Base-by-base conservation (phyloP, 1,139 yeast species). In the Kodamaea arcana region DNA sequence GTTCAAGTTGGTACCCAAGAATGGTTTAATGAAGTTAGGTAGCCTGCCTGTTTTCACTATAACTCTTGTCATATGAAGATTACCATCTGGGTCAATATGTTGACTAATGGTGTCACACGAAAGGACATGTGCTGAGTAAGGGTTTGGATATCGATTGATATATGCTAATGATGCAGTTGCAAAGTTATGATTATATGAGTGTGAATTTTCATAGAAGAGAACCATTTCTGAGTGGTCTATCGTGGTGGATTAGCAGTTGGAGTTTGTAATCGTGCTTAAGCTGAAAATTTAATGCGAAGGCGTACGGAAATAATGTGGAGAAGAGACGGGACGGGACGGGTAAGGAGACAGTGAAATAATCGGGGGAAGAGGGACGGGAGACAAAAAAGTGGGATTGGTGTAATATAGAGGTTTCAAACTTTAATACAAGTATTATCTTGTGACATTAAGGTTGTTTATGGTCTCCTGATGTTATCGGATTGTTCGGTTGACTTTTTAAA, bases 101-200 rank as follows among this genome's bases (percentile, higher is more conserved):
- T 66, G 67, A 29, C 78, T 79, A 18, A 85, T 58, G 2, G 95
- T 85, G 54, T 92, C 98, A 27, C 80, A 80, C 11, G 95, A 82
- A 31, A 82, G 65, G 11, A 92, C 97, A 62, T 92, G 97, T n/a
- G 78, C 65, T 26, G 97, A 83, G 53, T 73, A 88, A 3, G 98
- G 98, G 52, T 87, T 87, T 2, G 96, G 96, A 52, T 86, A 87
- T 48, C 94, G 67, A 60, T 85, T 85, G 58, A 86, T 80, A 55
- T 82, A 83, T 1, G 95, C 95, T 34, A 81, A 65, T 4, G 90
- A 72, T 15, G 84, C 87, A 1, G 92, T 83, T 33, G 70, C 71
- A 52, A 88, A 88, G 48, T 80, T 81, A 55, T 79, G 78, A 36
- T 72, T 62, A 55, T 69, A 84, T 17, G 63, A 56, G 52, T 80